Evolutionary conservation across 768 basidiomycete species (phyloP), one percentile per base, ranked within the genome.

Genomic region (Phlebiopsis gigantea): DNA sequence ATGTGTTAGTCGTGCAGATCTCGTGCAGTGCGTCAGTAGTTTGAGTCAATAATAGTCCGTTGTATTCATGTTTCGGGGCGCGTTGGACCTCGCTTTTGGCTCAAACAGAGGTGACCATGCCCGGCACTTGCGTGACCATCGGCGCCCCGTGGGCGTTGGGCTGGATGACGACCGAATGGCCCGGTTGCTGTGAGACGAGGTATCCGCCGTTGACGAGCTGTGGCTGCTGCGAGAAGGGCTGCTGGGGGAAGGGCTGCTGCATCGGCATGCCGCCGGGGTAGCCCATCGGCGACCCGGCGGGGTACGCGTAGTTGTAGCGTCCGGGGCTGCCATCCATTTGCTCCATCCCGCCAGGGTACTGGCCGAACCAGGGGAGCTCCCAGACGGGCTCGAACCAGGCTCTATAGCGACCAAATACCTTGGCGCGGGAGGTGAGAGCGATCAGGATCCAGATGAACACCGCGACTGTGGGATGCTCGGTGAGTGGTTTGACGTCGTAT

Each of bases 311-410:
- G 41, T 43, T 54, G 61, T 61, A 57, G 55, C 51, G 58, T 30
- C 61, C 63, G 6, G 49, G 56, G 49, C 46, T 25, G 14, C 17
- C 21, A 10, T 57, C 49, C 25, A 55, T 58, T 55, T 53, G 46
- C 46, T 65, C 65, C 8, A 65, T 61, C 65, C 82, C 85, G 39
- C 84, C 85, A 22, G 87, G 86, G 61, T 74, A 73, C 73, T 90
- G 83, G 46, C 82, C 82, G 63, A 85, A 90, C 89, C 89, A 90
- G 1, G 84, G 85, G 9, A 91, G 76, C 61, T 90, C 86, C 74
- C 69, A 62, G 58, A 76, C 71, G 56, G 84, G 83, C 63, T 83
- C 83, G 15, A 62, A 56, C 83, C 84, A 86, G 45, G 84, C 82
- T 53, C 74, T 61, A 45, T 70, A 75, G 14, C 79, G 74, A 24